Evolutionary conservation across 495 filamentous ascomycete genomes (phyloP).

Genomic region (Neurospora sp.): DNA sequence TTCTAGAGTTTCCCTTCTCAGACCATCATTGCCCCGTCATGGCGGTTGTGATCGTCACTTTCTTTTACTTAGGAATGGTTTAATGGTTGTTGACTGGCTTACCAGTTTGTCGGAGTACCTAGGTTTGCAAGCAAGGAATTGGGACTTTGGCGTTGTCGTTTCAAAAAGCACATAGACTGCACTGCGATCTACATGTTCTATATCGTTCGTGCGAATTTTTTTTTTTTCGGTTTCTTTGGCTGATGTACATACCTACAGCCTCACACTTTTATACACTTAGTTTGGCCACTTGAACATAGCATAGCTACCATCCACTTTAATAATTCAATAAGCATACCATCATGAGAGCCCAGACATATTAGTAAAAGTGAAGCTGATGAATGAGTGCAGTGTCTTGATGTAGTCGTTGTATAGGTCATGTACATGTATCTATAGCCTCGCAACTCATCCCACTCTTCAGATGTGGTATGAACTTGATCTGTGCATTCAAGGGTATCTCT

Average conservation of each 20-base stretch:
- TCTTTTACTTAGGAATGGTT: not conserved
- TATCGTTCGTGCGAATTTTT: not conserved
- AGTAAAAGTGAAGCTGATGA: not conserved
- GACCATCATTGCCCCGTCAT: not conserved
- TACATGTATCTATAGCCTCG: not conserved
- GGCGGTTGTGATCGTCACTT: not conserved
- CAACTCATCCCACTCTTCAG: not conserved
- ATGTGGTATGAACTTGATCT: not conserved
- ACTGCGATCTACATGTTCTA: not conserved
- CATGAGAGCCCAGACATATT: not conserved
- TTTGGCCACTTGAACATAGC: not conserved
- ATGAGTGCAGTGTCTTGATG: not conserved
- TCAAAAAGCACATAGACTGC: not conserved
- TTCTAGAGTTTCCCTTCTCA: not conserved
- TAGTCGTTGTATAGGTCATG: too few species aligned
- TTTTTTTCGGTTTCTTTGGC: not conserved
- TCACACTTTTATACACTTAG: not conserved
- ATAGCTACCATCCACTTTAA: not conserved
- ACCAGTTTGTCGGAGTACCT: not conserved
- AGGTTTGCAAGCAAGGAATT: not conserved
- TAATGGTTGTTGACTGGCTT: not conserved
- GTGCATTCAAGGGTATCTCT: not conserved
- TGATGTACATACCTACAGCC: not conserved
- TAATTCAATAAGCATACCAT: not conserved
- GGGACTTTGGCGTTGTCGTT: not conserved